phyloP scores from a whole-genome alignment of 2,329 filamentous ascomycete species.

The Diaporthe longicolla region DNA sequence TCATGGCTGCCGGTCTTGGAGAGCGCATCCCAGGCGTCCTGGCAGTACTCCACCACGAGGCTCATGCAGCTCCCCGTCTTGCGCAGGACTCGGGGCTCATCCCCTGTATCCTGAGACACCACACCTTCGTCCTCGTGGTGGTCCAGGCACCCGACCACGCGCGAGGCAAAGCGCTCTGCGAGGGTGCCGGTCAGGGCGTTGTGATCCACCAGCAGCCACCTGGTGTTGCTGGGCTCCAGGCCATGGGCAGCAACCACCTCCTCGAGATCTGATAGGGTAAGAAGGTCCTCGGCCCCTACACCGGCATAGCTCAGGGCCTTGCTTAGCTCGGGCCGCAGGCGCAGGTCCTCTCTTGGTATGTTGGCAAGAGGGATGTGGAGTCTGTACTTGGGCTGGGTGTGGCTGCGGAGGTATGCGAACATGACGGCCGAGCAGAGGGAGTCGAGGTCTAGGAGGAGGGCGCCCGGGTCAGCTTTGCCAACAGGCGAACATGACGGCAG shows the following conservation, averaged over 20 bases:
- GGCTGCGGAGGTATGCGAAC: constrained; percentile 80
- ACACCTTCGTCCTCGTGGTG: constrained; percentile 82
- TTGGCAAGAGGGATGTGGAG: constrained; percentile 82
- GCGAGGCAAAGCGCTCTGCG: constrained; percentile 63
- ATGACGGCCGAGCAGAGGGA: constrained; percentile 82
- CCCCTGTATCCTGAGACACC: constrained; percentile 60
- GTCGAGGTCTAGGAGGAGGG: constrained; percentile 75
- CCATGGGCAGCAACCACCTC: constrained; percentile 45
- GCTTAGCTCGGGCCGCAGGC: constrained; percentile 79
- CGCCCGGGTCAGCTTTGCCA: background rate
- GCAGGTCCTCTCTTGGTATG: constrained; percentile 76
- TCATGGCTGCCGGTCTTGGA: constrained; percentile 48
- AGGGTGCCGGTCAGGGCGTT: constrained; percentile 78
- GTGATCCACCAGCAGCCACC: constrained; percentile 85
- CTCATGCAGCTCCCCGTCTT: constrained; percentile 81
- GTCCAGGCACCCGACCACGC: constrained; percentile 78
- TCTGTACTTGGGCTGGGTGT: constrained; percentile 61
- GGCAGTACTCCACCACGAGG: constrained; percentile 74
- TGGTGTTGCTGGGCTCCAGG: constrained; percentile 68
- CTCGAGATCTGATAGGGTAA: constrained; percentile 71
- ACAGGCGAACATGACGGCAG: background rate
- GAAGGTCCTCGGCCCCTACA: constrained; percentile 71
- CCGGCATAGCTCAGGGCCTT: constrained; percentile 74
- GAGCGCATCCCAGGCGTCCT: constrained; percentile 69
- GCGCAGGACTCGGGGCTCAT: constrained; percentile 72